Percentiles rank a stretch among this genome's conserved stretches.
phyloP scores from a whole-genome alignment of 108 stramenopile genomes.

The Parmales sp. region DNA sequence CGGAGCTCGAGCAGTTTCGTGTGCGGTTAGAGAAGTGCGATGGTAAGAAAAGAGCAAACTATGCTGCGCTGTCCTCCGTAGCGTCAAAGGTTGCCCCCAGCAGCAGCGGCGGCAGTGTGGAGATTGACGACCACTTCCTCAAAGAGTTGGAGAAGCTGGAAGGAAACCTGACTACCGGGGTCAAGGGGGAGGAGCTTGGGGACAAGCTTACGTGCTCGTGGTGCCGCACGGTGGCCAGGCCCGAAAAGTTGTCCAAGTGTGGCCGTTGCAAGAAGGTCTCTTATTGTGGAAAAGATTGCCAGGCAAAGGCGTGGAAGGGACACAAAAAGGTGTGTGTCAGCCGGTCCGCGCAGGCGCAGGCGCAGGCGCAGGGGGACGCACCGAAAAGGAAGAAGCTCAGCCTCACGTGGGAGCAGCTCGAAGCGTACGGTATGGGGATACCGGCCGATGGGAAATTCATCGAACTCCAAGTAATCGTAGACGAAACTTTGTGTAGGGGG shows the following conservation, averaged over 20 bases:
- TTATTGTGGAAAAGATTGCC: slow-evolving; percentile 30
- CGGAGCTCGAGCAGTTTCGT: background rate
- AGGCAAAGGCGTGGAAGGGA: slow-evolving; percentile 26
- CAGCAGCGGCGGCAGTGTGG: too few species aligned
- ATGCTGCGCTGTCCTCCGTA: too few species aligned
- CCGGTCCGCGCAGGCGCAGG: too few species aligned
- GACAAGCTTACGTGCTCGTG: slow-evolving; percentile 24
- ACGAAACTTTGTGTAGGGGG: slow-evolving; percentile 26
- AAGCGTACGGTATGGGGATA: slow-evolving; percentile 18
- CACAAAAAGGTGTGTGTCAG: slow-evolving; percentile 28
- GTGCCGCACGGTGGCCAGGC: slow-evolving; percentile 23
- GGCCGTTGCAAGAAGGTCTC: slow-evolving; percentile 24
- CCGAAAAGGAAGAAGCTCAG: background rate
- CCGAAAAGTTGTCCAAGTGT: slow-evolving; percentile 19
- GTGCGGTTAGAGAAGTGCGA: background rate
- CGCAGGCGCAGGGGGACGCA: background rate
- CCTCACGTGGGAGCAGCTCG: slow-evolving; percentile 31
- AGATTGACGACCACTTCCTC: too few species aligned
- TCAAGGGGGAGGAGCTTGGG: background rate
- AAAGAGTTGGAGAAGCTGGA: too few species aligned
- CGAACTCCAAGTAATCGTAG: slow-evolving; percentile 28
- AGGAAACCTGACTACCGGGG: too few species aligned
- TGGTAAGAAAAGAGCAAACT: too few species aligned
- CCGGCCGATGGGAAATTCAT: slow-evolving; percentile 22
- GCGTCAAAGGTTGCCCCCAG: too few species aligned